A percentile compares a stretch with the other conserved stretches of the same genome.
phyloP scores from a whole-genome alignment of 2,329 filamentous ascomycete genomes.

The Tolypocladium amazonense region DNA sequence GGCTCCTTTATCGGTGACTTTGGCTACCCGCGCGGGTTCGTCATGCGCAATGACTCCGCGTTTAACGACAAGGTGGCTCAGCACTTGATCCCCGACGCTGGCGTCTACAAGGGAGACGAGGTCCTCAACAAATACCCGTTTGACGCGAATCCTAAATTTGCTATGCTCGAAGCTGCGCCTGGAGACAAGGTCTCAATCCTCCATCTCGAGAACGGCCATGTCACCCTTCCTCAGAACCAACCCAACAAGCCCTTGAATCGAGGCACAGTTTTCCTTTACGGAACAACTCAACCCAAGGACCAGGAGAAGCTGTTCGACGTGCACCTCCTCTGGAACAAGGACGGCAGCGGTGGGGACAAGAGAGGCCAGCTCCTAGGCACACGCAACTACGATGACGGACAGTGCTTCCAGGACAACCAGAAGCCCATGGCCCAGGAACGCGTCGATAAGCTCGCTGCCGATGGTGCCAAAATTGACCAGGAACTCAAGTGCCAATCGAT shows the following conservation, averaged over 20 bases:
- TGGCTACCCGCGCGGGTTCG: constrained; percentile 67
- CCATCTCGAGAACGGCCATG: constrained; percentile 70
- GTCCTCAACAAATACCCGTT: constrained; percentile 33
- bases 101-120: constrained; percentile 47
- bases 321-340: constrained; percentile 65
- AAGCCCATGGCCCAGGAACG: constrained; percentile 48
- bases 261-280: constrained; percentile 67
- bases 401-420: constrained; percentile 74
- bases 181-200: constrained; percentile 57
- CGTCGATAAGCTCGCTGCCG: constrained; percentile 40
- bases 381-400: constrained; percentile 79
- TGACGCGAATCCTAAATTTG: constrained; percentile 36
- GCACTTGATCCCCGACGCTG: constrained; percentile 50
- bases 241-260: constrained; percentile 52
- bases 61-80: constrained; percentile 50
- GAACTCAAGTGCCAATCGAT: constrained; percentile 75
- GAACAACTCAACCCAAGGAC: constrained; percentile 48
- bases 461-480: constrained; percentile 40
- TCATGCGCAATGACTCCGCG: constrained; percentile 41
- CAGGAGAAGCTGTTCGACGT: constrained; percentile 49
- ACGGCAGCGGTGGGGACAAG: constrained; percentile 71
- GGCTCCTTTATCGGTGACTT: constrained; percentile 60
- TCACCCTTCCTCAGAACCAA: constrained; percentile 47
- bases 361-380: constrained; percentile 67
- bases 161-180: constrained; percentile 47